phyloP scores from a whole-genome alignment of 1,284 basidiomycete genomes.

The Cutaneotrichosporon cavernicola region DNA sequence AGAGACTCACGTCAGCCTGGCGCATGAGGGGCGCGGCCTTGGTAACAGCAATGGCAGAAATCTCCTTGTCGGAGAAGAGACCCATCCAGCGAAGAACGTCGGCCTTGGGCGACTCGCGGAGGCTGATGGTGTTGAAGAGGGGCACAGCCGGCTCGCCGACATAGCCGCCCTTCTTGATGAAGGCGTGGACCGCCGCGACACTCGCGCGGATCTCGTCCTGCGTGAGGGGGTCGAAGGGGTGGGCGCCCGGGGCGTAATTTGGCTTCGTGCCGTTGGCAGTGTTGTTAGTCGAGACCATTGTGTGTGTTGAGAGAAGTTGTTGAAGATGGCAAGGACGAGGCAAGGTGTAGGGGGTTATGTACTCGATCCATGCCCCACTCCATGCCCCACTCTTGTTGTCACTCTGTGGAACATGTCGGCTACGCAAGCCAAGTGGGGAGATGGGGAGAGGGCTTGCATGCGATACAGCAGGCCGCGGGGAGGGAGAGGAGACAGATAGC shows the following conservation, averaged over 20 bases:
- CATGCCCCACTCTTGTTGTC: no score
- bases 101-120: conserved; percentile 50
- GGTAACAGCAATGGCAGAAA: conserved; percentile 26
- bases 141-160: conserved; percentile 29
- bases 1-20: conserved; percentile 46
- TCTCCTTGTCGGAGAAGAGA: conserved; percentile 43
- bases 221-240: conserved; percentile 55
- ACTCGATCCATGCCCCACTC: neutral
- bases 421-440: no score
- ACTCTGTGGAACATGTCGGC: no score
- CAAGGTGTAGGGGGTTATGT: neutral
- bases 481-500: neutral
- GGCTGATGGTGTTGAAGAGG: conserved; percentile 48
- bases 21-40: conserved; percentile 29
- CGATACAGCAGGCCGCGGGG: no score
- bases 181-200: conserved; percentile 41
- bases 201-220: conserved; percentile 46
- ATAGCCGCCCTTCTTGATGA: conserved; percentile 30
- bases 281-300: conserved; percentile 9
- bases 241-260: conserved; percentile 26
- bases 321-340: neutral
- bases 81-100: conserved; percentile 45
- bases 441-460: neutral
- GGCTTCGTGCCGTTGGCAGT: conserved; percentile 11
- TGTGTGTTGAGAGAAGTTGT: neutral